These are phyloP conservation scores for Lentinula sp. DNA, from an alignment of 768 basidiomycete species.

Conservation along the genomic window DNA sequence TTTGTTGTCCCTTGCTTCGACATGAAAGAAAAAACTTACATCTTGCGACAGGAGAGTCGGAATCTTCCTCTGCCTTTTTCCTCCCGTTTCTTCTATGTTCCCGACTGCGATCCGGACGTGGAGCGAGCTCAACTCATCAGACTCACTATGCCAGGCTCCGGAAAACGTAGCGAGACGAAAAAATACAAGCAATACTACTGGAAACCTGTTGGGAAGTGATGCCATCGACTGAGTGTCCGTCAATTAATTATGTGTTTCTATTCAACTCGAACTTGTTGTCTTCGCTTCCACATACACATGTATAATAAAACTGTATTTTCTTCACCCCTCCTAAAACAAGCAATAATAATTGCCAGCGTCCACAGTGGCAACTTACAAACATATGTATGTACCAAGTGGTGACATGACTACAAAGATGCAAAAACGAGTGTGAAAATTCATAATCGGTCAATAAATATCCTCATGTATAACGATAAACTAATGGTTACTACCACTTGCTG, in stretches of 20 bases:
- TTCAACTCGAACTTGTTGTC: neutral
- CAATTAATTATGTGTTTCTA: too few relatives aligned
- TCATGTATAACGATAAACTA: neutral
- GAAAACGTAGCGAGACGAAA: conserved; percentile 72
- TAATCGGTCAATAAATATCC: neutral
- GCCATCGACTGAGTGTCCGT: neutral
- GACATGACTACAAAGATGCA: neutral
- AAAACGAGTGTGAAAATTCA: neutral
- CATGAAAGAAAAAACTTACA: neutral
- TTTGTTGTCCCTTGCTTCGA: conserved; percentile 4
- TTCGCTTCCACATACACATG: neutral
- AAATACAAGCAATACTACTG: conserved; percentile 86
- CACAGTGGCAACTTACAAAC: too few relatives aligned
- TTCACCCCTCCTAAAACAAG: neutral
- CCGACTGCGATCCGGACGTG: conserved; percentile 62
- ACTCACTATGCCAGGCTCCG: conserved; percentile 72
- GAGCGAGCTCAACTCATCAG: conserved; percentile 63
- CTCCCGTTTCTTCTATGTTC: conserved; percentile 73
- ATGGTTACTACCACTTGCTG: neutral
- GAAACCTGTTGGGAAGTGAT: conserved; percentile 54
- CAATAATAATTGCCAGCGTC: too few relatives aligned
- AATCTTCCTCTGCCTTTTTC: conserved; percentile 45
- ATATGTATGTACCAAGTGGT: too few relatives aligned
- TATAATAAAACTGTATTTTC: neutral
- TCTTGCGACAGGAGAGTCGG: conserved; percentile 35